These are phyloP conservation scores for Gracilaria gracilis DNA, from an alignment of 23 red algal species.

Conservation along the genomic window DNA sequence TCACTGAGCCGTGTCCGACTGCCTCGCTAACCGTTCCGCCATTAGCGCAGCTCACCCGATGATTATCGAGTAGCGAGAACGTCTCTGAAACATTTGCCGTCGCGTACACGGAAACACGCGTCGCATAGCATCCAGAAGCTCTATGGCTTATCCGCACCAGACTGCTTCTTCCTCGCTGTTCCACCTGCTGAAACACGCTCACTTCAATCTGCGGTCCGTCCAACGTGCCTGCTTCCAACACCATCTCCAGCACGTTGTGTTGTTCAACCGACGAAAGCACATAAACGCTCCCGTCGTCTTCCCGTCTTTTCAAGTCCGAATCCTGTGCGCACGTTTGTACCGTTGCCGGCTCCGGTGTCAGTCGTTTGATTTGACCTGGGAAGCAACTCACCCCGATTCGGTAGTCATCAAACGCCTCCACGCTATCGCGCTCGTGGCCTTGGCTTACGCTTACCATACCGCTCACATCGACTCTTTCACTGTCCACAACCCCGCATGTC, in stretches of 20 bases:
- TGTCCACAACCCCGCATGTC: conserved; percentile 28
- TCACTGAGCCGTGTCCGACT: too few relatives aligned
- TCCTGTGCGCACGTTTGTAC: neutral
- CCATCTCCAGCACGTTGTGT: conserved; percentile 18
- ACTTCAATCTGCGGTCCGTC: neutral
- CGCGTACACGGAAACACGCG: conserved; percentile 3
- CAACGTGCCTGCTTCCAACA: neutral
- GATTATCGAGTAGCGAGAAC: neutral
- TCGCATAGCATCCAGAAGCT: neutral
- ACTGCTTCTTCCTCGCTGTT: neutral
- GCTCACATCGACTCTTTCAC: conserved; percentile 1
- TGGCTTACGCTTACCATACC: neutral
- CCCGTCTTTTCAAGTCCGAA: neutral
- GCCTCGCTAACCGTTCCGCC: neutral
- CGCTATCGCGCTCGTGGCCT: neutral
- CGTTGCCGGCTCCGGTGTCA: conserved; percentile 26
- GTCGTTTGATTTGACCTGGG: conserved; percentile 11
- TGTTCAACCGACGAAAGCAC: conserved; percentile 33
- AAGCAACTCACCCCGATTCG: conserved; percentile 43
- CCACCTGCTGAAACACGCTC: neutral
- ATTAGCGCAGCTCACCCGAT: neutral
- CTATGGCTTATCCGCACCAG: neutral
- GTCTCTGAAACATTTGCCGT: neutral
- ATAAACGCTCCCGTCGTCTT: neutral
- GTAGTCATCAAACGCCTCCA: conserved; percentile 38